Conservation (phyloP, 2,329 filamentous ascomycete species). For the Claviceps digitariae region DNA sequence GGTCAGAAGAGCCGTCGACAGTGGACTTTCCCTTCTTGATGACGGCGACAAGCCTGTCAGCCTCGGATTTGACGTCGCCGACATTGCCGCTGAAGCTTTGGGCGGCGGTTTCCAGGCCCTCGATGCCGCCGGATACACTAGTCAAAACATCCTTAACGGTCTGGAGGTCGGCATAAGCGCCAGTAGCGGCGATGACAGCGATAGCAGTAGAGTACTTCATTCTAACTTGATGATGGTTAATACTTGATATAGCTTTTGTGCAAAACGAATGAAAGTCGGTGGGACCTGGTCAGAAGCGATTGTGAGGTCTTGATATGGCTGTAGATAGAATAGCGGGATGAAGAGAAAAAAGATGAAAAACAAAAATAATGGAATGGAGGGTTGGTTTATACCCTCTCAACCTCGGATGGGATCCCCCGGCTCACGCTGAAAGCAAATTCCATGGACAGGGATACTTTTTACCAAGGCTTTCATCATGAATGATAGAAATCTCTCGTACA, state of each 20-base stretch:
- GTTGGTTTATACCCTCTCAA: slow-evolving; percentile 4
- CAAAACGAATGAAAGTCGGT: slow-evolving; percentile 6
- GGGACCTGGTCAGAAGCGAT: neutral
- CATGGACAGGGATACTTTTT: neutral
- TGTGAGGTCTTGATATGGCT: neutral
- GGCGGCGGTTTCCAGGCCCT: slow-evolving; percentile 11
- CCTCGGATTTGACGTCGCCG: slow-evolving; percentile 9
- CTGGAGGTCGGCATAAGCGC: slow-evolving; percentile 7
- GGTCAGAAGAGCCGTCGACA: slow-evolving; percentile 6
- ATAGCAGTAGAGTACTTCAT: slow-evolving; percentile 11
- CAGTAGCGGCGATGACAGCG: slow-evolving; percentile 7
- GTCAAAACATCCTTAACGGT: slow-evolving; percentile 7
- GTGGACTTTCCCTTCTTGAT: slow-evolving; percentile 9
- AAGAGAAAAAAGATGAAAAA: neutral
- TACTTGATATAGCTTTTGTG: neutral
- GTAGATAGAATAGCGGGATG: slow-evolving; percentile 2
- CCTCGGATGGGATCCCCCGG: neutral
- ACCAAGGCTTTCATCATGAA: slow-evolving; percentile 3
- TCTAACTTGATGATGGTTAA: slow-evolving; percentile 1
- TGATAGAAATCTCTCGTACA: neutral
- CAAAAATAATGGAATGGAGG: neutral
- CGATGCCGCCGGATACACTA: slow-evolving; percentile 7
- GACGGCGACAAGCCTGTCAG: slow-evolving; percentile 9
- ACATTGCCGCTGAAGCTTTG: slow-evolving; percentile 13
- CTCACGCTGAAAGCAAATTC: neutral